Percentiles rank a stretch among this genome's conserved stretches.
These are phyloP conservation scores for Irpex sp. DNA, from an alignment of 1,284 basidiomycete genomes.

Conservation along the genomic window DNA sequence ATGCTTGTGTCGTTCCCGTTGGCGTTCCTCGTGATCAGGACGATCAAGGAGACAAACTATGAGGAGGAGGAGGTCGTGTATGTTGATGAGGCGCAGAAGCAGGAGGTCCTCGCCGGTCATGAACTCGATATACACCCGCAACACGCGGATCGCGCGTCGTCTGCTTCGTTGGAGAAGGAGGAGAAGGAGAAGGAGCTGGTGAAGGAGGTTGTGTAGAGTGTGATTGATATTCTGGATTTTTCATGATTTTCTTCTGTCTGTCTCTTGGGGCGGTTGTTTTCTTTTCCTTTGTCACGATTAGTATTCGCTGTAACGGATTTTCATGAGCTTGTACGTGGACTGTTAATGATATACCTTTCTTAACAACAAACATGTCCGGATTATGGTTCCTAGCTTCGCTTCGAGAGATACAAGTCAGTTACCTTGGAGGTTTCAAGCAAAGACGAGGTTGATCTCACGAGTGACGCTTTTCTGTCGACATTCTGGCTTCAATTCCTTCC, in stretches of 20 bases:
- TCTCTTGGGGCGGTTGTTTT: not conserved
- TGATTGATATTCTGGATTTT: not conserved
- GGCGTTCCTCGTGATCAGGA: slow-evolving; percentile 31
- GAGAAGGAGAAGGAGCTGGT: not conserved
- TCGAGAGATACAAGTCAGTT: too few relatives aligned
- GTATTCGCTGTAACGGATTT: not conserved
- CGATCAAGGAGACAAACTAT: slow-evolving; percentile 38
- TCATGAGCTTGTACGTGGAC: not conserved
- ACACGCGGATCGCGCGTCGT: not conserved
- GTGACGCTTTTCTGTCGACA: too few relatives aligned
- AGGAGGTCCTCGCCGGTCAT: slow-evolving; percentile 16
- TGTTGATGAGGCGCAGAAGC: slow-evolving; percentile 27
- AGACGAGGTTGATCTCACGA: too few relatives aligned
- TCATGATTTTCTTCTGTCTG: not conserved
- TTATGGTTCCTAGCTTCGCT: too few relatives aligned
- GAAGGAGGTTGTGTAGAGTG: not conserved
- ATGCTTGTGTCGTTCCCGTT: slow-evolving; percentile 35
- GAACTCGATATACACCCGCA: not conserved
- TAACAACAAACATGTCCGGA: not conserved
- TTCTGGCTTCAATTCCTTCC: too few relatives aligned
- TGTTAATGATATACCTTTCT: not conserved
- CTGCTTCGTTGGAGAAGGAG: not conserved
- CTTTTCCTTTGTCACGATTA: not conserved
- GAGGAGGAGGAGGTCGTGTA: slow-evolving; percentile 32
- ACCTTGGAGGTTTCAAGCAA: too few relatives aligned